A percentile compares a stretch with the other conserved stretches of the same genome.
phyloP scores from a whole-genome alignment of 371 early-diverging fungal species.

The Circinella umbellata region DNA sequence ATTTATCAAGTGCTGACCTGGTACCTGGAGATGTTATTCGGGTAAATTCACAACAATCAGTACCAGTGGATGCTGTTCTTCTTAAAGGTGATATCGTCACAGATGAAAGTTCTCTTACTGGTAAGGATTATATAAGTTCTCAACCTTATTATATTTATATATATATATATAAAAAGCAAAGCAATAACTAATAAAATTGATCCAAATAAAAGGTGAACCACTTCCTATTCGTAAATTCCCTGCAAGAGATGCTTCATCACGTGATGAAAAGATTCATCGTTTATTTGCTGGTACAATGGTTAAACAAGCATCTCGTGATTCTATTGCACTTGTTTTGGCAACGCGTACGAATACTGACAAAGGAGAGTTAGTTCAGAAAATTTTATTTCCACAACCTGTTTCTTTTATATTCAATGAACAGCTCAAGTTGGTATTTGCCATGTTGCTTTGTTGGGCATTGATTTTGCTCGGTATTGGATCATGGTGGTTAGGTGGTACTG shows the following conservation, averaged over 20 bases:
- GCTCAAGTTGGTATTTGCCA: conserved; percentile 65
- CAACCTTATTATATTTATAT: neutral
- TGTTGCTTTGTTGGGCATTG: conserved; percentile 68
- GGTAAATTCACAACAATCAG: conserved; percentile 20
- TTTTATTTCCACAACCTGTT: conserved; percentile 69
- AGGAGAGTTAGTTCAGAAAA: conserved; percentile 79
- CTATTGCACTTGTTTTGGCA: conserved; percentile 60
- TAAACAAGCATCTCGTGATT: conserved; percentile 43
- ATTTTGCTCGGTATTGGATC: conserved; percentile 56
- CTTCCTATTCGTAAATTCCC: conserved; percentile 84
- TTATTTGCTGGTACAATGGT: conserved; percentile 70
- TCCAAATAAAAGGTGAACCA: conserved; percentile 62
- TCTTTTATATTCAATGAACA: conserved; percentile 78
- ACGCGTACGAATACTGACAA: conserved; percentile 81
- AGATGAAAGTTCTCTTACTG: conserved; percentile 82
- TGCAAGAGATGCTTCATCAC: conserved; percentile 49
- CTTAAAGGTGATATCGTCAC: conserved; percentile 74
- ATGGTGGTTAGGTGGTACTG: conserved; percentile 57
- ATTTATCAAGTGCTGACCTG: conserved; percentile 52
- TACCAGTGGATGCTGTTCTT: conserved; percentile 72
- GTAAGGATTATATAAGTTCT: neutral
- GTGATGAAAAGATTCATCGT: conserved; percentile 57
- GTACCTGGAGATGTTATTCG: conserved; percentile 72
- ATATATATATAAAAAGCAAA: no score
- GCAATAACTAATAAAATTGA: no score